These are phyloP conservation scores for Onygenales sp. DNA, from an alignment of 2,329 filamentous ascomycete species.

Conservation along the genomic window DNA sequence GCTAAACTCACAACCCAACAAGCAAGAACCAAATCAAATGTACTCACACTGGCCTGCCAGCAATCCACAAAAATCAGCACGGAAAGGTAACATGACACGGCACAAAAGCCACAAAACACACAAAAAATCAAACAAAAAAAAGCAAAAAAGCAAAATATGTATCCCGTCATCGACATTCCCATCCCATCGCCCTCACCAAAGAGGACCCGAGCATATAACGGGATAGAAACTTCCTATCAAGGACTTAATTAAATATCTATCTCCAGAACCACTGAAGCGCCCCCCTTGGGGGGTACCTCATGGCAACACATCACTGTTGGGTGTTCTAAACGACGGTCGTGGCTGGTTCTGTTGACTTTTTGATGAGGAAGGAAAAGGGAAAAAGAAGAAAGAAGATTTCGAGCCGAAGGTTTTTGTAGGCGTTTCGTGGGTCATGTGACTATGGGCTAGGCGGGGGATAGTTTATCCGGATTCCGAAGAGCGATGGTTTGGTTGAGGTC, in stretches of 20 bases:
- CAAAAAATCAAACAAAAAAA: neutral
- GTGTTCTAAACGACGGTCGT: slow-evolving; percentile 52
- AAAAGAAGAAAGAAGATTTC: slow-evolving; percentile 16
- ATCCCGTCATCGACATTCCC: slow-evolving; percentile 64
- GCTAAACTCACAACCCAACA: too few relatives aligned
- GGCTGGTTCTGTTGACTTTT: slow-evolving; percentile 58
- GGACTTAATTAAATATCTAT: slow-evolving; percentile 44
- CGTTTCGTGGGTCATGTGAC: slow-evolving; percentile 21
- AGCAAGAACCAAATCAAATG: neutral
- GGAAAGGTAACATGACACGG: neutral
- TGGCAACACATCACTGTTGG: slow-evolving; percentile 60
- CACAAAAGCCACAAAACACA: neutral
- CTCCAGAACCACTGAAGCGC: slow-evolving; percentile 52
- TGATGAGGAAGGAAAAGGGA: slow-evolving; percentile 40
- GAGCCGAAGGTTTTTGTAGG: slow-evolving; percentile 18
- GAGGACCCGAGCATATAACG: slow-evolving; percentile 50
- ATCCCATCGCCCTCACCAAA: slow-evolving; percentile 62
- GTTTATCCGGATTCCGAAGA: slow-evolving; percentile 10
- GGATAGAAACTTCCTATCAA: slow-evolving; percentile 62
- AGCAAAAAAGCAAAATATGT: slow-evolving; percentile 20
- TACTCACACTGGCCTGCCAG: neutral
- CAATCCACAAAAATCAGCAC: neutral
- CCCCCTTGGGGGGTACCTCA: slow-evolving; percentile 35
- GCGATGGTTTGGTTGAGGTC: too few relatives aligned
- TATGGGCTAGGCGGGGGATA: slow-evolving; percentile 7